Evolutionary conservation across 257 asterid genomes (phyloP).

Genomic region (Rubia yunnanensis): DNA sequence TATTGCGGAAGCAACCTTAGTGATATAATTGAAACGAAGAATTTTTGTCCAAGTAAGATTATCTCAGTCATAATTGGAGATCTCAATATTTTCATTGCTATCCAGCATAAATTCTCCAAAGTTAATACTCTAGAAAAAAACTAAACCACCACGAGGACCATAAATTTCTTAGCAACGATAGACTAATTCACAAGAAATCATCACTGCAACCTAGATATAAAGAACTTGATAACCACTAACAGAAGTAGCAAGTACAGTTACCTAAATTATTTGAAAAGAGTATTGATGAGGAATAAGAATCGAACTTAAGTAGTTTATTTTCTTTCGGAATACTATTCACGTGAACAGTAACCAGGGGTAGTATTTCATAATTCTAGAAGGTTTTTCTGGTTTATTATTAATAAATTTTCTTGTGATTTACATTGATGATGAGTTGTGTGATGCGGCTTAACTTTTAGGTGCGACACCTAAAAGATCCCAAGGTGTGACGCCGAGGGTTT

Average conservation of each 20-base stretch:
- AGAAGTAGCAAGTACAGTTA: not conserved
- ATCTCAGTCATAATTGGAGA: not conserved
- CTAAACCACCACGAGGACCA: not conserved
- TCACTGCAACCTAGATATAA: not conserved
- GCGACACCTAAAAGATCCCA: too few relatives aligned
- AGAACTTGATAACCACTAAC: not conserved
- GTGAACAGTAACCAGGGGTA: too few relatives aligned
- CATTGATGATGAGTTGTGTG: too few relatives aligned
- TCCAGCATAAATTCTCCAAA: not conserved
- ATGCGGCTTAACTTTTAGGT: too few relatives aligned
- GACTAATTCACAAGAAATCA: not conserved
- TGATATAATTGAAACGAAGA: not conserved
- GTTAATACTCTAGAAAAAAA: not conserved
- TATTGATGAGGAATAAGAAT: too few relatives aligned
- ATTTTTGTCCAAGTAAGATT: not conserved
- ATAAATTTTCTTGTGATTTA: too few relatives aligned
- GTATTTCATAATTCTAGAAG: too few relatives aligned
- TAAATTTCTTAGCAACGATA: not conserved
- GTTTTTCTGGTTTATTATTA: too few relatives aligned
- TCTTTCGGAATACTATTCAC: too few relatives aligned
- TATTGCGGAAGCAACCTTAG: not conserved
- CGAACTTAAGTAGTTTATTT: too few relatives aligned
- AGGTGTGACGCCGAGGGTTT: too few relatives aligned
- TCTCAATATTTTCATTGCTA: not conserved
- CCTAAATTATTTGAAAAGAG: not conserved